These are phyloP conservation scores for Gossypium australe DNA, from an alignment of 345 rosid species.

Conservation along the genomic window DNA sequence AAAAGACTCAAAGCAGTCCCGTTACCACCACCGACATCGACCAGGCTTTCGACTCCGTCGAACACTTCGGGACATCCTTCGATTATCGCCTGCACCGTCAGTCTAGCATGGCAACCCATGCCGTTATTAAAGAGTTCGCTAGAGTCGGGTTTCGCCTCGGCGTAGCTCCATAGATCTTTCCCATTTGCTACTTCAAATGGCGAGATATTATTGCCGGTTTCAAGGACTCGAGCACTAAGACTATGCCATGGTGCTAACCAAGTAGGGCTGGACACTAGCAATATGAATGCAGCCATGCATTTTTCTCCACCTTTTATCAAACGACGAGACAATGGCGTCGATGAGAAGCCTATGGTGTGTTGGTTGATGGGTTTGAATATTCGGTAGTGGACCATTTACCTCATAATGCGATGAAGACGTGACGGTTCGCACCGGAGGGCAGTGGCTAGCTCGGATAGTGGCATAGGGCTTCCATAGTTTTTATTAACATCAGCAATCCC, in stretches of 20 bases:
- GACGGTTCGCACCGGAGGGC: slow-evolving; percentile 43
- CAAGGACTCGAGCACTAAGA: slow-evolving; percentile 37
- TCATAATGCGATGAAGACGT: slow-evolving; percentile 53
- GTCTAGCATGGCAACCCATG: slow-evolving; percentile 58
- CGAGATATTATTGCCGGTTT: slow-evolving; percentile 12
- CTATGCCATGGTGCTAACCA: slow-evolving; percentile 59
- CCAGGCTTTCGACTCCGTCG: slow-evolving; percentile 47
- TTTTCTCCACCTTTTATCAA: slow-evolving; percentile 33
- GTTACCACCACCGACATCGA: slow-evolving; percentile 71
- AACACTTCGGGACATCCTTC: slow-evolving; percentile 44
- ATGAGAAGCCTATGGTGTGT: slow-evolving; percentile 27
- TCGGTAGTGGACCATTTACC: slow-evolving; percentile 46
- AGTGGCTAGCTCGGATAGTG: slow-evolving; percentile 47
- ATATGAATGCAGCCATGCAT: slow-evolving; percentile 34
- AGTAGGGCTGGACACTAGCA: slow-evolving; percentile 40
- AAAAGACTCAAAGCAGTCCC: slow-evolving; percentile 49
- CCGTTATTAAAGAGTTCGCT: slow-evolving; percentile 45
- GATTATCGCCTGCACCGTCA: slow-evolving; percentile 28
- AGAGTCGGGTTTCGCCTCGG: slow-evolving; percentile 30
- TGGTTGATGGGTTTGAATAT: slow-evolving; percentile 33
- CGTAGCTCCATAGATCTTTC: slow-evolving; percentile 40
- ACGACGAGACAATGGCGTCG: slow-evolving; percentile 59
- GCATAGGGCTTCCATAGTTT: slow-evolving; percentile 35
- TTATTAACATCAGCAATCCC: slow-evolving; percentile 58
- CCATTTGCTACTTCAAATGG: slow-evolving; percentile 53